Evolutionary conservation across 805 yeast species (phyloP).

Genomic region (Scheffersomyces stipitis): DNA sequence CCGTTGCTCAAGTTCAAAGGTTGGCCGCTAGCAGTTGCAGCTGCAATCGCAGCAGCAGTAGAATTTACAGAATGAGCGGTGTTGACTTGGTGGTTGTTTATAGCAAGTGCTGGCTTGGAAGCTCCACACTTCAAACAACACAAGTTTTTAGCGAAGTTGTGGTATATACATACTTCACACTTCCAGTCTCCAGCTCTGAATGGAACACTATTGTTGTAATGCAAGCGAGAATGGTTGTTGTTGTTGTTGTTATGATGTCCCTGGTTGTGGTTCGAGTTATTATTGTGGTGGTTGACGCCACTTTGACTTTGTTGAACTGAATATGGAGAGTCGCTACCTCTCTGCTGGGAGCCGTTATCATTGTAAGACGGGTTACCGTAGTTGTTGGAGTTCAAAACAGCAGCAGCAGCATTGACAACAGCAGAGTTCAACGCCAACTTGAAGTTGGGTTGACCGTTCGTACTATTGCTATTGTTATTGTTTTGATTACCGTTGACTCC

Average conservation of each 20-base stretch:
- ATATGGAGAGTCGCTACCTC: neutral
- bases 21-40: conserved; percentile 49
- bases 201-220: conserved; percentile 61
- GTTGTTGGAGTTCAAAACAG: conserved; percentile 6
- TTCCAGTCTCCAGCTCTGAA: conserved; percentile 98
- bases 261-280: conserved; percentile 11
- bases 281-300: neutral
- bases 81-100: conserved; percentile 12
- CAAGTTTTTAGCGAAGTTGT: conserved; percentile 88
- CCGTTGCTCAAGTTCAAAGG: conserved; percentile 37
- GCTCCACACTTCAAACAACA: conserved; percentile 88
- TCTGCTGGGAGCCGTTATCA: conserved; percentile 8
- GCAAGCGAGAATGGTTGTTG: conserved; percentile 15
- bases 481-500: conserved; percentile 4
- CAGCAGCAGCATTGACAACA: conserved; percentile 11
- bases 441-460: conserved; percentile 8
- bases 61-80: conserved; percentile 36
- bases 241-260: conserved; percentile 13
- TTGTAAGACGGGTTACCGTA: conserved; percentile 2
- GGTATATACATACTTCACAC: conserved; percentile 83
- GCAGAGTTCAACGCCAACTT: conserved; percentile 15
- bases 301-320: neutral
- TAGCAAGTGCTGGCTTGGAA: conserved; percentile 46
- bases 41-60: conserved; percentile 48
- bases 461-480: conserved; percentile 11